Conservation (phyloP, 2,329 filamentous ascomycete genomes). For the Hymenoscyphus salicellus region DNA sequence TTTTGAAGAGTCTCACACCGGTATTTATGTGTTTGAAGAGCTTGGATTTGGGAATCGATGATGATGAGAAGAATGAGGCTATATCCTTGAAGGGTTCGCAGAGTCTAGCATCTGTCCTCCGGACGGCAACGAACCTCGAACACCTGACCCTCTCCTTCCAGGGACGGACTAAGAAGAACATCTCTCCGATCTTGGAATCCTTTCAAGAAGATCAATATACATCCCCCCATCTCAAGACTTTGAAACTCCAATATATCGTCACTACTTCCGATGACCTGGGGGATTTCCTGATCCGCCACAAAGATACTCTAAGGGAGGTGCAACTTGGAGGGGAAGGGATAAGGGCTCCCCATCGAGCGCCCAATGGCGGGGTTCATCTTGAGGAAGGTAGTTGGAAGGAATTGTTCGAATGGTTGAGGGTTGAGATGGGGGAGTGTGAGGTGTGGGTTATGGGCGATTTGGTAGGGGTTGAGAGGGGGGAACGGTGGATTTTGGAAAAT, state of each 20-base stretch:
- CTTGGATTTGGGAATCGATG: constrained; percentile 25
- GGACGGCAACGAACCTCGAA: constrained; percentile 18
- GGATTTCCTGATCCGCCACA: constrained; percentile 43
- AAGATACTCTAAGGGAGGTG: constrained; percentile 40
- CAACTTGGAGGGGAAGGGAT: constrained; percentile 46
- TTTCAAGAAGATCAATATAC: constrained; percentile 34
- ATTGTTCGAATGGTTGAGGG: constrained; percentile 43
- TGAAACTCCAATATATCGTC: constrained; percentile 45
- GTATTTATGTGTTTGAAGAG: constrained; percentile 21
- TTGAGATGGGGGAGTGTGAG: not conserved
- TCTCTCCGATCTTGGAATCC: constrained; percentile 18
- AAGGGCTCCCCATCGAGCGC: constrained; percentile 40
- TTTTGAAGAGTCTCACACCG: constrained; percentile 18
- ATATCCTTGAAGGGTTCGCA: constrained; percentile 16
- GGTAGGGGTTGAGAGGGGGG: constrained; percentile 18
- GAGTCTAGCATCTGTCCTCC: constrained; percentile 22
- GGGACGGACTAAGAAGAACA: constrained; percentile 22
- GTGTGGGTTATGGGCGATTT: constrained; percentile 42
- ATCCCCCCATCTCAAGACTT: constrained; percentile 40
- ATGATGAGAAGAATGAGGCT: constrained; percentile 22
- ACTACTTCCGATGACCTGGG: constrained; percentile 45
- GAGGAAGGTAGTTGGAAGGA: constrained; percentile 45
- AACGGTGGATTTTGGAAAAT: constrained; percentile 21
- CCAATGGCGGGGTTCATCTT: constrained; percentile 45
- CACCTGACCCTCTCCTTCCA: constrained; percentile 22